phyloP scores from a whole-genome alignment of 2,329 filamentous ascomycete genomes.

The Aspergillus sergii region DNA sequence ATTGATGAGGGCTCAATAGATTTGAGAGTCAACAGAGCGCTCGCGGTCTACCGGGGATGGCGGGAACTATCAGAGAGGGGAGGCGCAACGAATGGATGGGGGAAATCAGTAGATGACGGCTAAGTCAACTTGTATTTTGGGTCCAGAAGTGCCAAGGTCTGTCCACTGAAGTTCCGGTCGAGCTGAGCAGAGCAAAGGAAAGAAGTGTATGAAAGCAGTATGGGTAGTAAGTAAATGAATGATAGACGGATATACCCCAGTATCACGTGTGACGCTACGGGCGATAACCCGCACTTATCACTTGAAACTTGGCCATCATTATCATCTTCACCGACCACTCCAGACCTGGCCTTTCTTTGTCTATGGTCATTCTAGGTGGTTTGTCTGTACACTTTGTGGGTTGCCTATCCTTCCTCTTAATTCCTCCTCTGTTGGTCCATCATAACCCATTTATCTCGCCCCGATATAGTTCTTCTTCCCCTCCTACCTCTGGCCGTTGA shows the following conservation, averaged over 20 bases:
- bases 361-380: not conserved
- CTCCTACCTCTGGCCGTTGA: not conserved
- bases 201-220: not conserved
- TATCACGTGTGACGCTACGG: slow-evolving; percentile 1
- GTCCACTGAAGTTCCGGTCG: not conserved
- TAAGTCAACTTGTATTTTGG: not conserved
- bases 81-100: not conserved
- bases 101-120: not conserved
- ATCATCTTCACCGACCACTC: not conserved
- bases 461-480: slow-evolving; percentile 6
- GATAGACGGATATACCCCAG: not conserved
- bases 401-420: not conserved
- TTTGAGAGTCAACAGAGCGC: not conserved
- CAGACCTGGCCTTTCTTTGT: not conserved
- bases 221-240: not conserved
- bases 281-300: slow-evolving; percentile 3
- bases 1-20: not conserved
- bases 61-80: not conserved
- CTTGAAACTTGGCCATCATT: slow-evolving; percentile 1
- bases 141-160: not conserved
- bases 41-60: not conserved
- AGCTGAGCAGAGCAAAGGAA: not conserved
- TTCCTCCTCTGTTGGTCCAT: not conserved
- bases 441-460: not conserved
- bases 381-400: not conserved